Conservation (phyloP, 176 grass and related monocot genomes). For the Tillandsia fasciculata region DNA sequence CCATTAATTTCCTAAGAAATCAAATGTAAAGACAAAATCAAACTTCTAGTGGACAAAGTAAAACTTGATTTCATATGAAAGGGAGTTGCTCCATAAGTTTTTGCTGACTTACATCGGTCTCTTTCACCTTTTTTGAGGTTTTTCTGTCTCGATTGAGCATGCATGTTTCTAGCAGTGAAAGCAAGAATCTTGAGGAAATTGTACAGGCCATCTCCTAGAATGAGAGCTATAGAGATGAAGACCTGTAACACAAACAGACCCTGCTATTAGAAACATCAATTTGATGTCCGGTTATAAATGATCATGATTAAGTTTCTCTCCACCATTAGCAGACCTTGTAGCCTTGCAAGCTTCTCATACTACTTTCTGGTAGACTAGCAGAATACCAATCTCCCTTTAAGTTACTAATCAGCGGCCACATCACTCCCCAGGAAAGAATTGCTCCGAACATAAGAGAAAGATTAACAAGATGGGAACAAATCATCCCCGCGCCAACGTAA, state of each 20-base stretch:
- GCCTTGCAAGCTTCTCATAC: conserved; percentile 92
- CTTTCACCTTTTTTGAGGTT: conserved; percentile 61
- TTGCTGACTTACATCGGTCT: neutral
- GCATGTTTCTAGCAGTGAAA: conserved; percentile 50
- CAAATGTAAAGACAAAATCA: no score
- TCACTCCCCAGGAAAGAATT: conserved; percentile 82
- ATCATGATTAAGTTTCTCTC: neutral
- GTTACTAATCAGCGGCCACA: conserved; percentile 88
- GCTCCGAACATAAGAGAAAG: conserved; percentile 76
- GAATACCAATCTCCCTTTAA: conserved; percentile 81
- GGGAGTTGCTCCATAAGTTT: no score
- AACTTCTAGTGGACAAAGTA: no score
- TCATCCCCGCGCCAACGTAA: conserved; percentile 96
- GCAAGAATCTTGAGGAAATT: conserved; percentile 78
- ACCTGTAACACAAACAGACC: conserved; percentile 33
- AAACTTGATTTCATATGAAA: no score
- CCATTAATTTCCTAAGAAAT: no score
- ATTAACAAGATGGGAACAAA: conserved; percentile 91
- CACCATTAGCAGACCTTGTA: conserved; percentile 59
- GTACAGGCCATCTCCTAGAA: conserved; percentile 85
- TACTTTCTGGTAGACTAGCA: conserved; percentile 58
- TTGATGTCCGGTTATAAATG: neutral
- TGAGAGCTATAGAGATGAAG: conserved; percentile 88
- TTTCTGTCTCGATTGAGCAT: conserved; percentile 40
- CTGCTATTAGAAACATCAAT: conserved; percentile 16